Evolutionary conservation across 106 monocot genomes (phyloP).

Genomic region (Narthecium ossifragum): DNA sequence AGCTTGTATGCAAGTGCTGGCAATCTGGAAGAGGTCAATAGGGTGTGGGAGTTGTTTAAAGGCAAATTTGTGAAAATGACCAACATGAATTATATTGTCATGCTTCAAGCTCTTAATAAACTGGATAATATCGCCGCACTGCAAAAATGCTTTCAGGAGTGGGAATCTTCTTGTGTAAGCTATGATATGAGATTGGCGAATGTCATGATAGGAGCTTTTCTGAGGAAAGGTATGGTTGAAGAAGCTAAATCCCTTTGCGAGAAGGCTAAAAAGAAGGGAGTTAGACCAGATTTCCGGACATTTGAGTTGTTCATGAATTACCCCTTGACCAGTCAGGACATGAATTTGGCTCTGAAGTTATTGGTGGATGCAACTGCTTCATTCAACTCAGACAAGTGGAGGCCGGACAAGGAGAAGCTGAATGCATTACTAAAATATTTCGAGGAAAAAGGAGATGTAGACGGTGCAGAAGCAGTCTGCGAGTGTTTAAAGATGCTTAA

Average conservation of each 20-base stretch:
- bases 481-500: conserved; percentile 24
- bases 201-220: conserved; percentile 18
- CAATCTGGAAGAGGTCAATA: conserved; percentile 40
- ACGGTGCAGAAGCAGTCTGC: conserved; percentile 33
- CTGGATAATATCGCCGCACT: conserved; percentile 25
- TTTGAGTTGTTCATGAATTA: conserved; percentile 26
- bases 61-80: conserved; percentile 25
- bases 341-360: conserved; percentile 14
- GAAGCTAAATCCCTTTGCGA: conserved; percentile 24
- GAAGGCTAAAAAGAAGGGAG: conserved; percentile 16
- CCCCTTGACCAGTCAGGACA: conserved; percentile 20
- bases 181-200: conserved; percentile 34
- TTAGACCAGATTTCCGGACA: conserved; percentile 9
- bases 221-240: conserved; percentile 14
- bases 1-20: conserved; percentile 47
- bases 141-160: conserved; percentile 32
- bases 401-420: conserved; percentile 19
- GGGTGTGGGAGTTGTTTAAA: conserved; percentile 60
- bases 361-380: conserved; percentile 4
- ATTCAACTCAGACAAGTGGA: conserved; percentile 15
- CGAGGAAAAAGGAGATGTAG: conserved; percentile 38
- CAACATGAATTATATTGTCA: conserved; percentile 35
- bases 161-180: conserved; percentile 20
- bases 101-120: conserved; percentile 50
- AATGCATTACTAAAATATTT: conserved; percentile 32